phyloP scores from a whole-genome alignment of 2,329 filamentous ascomycete species.

The Xenoacremonium recifei region DNA sequence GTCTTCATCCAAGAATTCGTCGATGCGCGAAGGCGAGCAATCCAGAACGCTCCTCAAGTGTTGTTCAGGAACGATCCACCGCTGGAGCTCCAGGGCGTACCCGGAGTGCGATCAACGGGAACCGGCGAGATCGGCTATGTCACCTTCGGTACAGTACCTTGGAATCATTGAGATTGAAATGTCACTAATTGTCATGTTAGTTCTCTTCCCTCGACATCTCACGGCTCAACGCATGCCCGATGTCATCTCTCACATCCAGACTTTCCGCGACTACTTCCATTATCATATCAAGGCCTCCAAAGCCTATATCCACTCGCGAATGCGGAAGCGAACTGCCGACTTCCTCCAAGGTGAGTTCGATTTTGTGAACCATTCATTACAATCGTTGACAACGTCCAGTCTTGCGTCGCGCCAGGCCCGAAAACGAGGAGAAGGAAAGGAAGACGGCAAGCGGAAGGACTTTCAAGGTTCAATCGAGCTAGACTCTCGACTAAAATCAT shows the following conservation, averaged over 20 bases:
- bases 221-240: conserved; percentile 87
- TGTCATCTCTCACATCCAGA: conserved; percentile 98
- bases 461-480: conserved; percentile 61
- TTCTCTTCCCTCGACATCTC: conserved; percentile 93
- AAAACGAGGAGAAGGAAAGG: conserved; percentile 94
- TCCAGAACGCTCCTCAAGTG: conserved; percentile 98
- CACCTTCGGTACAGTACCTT: conserved; percentile 74
- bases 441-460: conserved; percentile 97
- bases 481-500: conserved; percentile 12
- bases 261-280: conserved; percentile 99
- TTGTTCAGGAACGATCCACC: conserved; percentile 94
- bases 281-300: conserved; percentile 99
- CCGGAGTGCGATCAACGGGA: conserved; percentile 73
- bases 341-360: conserved; percentile 84
- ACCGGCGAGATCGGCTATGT: conserved; percentile 94
- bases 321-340: conserved; percentile 95
- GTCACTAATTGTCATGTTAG: conserved; percentile 46
- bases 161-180: background rate
- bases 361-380: background rate
- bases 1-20: conserved; percentile 99
- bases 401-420: conserved; percentile 90
- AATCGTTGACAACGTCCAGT: conserved; percentile 53
- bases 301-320: conserved; percentile 97
- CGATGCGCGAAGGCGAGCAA: conserved; percentile 88
- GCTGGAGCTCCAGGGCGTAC: conserved; percentile 82